phyloP scores from a whole-genome alignment of 108 stramenopile species.

The Pseudonitzschia pungens region DNA sequence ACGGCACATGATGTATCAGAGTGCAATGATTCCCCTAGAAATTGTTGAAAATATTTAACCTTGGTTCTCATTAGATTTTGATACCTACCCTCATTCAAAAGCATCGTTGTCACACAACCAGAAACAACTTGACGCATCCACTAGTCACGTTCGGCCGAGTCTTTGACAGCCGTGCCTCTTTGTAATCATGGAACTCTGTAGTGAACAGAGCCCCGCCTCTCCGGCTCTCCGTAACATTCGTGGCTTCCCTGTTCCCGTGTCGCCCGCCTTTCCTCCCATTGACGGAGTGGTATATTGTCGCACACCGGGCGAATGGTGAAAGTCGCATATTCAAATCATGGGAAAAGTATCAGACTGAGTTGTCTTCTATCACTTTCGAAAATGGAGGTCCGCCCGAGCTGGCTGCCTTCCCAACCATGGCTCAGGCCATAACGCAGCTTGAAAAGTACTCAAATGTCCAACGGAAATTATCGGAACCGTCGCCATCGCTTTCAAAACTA shows the following conservation, averaged over 20 bases:
- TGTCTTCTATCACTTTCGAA: not conserved
- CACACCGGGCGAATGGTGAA: not conserved
- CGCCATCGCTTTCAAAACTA: not conserved
- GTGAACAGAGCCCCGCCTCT: not conserved
- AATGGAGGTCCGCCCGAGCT: not conserved
- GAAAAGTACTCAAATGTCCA: not conserved
- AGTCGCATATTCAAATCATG: not conserved
- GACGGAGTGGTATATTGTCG: slow-evolving; percentile 2
- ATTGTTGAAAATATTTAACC: too few relatives aligned
- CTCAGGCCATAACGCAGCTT: not conserved
- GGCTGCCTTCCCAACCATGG: slow-evolving; percentile 1
- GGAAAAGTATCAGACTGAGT: not conserved
- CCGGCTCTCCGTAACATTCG: not conserved
- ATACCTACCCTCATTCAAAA: too few relatives aligned
- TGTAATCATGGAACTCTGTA: not conserved
- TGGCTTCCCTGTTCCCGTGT: not conserved
- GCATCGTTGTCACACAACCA: too few relatives aligned
- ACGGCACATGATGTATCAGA: not conserved
- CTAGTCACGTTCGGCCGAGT: too few relatives aligned
- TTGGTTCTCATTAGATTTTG: too few relatives aligned
- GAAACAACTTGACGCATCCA: too few relatives aligned
- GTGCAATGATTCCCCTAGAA: too few relatives aligned
- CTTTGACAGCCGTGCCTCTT: too few relatives aligned
- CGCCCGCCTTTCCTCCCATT: not conserved
- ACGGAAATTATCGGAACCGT: not conserved